phyloP scores from a whole-genome alignment of 1,284 basidiomycete genomes.

The Ustilago tritici region DNA sequence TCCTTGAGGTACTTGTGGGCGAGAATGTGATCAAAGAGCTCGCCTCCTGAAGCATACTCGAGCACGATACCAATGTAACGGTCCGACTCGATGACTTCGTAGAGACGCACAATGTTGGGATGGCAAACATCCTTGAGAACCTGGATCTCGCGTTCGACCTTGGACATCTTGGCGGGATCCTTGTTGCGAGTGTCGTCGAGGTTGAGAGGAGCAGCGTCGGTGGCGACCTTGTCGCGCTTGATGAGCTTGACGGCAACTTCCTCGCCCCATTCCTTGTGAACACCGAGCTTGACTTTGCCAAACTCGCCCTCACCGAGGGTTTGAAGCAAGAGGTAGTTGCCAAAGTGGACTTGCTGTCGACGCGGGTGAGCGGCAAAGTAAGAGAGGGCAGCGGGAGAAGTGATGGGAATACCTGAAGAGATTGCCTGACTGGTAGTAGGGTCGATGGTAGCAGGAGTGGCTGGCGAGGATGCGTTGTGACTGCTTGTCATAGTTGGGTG shows the following conservation, averaged over 20 bases:
- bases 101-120: slow-evolving; percentile 96
- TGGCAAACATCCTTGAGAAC: slow-evolving; percentile 93
- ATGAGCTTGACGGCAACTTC: slow-evolving; percentile 99
- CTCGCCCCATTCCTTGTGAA: slow-evolving; percentile 92
- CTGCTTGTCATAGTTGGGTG: slow-evolving; percentile 59
- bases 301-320: slow-evolving; percentile 90
- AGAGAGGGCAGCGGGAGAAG: slow-evolving; percentile 66
- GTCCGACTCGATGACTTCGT: slow-evolving; percentile 99
- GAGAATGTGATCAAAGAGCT: slow-evolving; percentile 98
- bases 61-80: slow-evolving; percentile 99
- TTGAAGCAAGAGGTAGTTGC: slow-evolving; percentile 68
- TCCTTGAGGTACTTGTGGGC: slow-evolving; percentile 97
- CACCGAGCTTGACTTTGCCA: slow-evolving; percentile 97
- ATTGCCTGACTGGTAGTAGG: slow-evolving; percentile 56
- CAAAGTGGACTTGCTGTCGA: slow-evolving; percentile 69
- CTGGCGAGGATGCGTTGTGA: slow-evolving; percentile 13
- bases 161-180: slow-evolving; percentile 81
- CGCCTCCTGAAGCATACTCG: slow-evolving; percentile 94
- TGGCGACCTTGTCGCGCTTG: slow-evolving; percentile 90
- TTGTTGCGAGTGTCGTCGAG: slow-evolving; percentile 45
- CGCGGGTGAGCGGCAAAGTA: slow-evolving; percentile 69
- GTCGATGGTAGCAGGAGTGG: slow-evolving; percentile 35
- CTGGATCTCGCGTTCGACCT: slow-evolving; percentile 97
- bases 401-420: slow-evolving; percentile 62
- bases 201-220: slow-evolving; percentile 70